Evolutionary conservation across 2,329 filamentous ascomycete genomes (phyloP).

Genomic region (Sporothrix dimorphospora): DNA sequence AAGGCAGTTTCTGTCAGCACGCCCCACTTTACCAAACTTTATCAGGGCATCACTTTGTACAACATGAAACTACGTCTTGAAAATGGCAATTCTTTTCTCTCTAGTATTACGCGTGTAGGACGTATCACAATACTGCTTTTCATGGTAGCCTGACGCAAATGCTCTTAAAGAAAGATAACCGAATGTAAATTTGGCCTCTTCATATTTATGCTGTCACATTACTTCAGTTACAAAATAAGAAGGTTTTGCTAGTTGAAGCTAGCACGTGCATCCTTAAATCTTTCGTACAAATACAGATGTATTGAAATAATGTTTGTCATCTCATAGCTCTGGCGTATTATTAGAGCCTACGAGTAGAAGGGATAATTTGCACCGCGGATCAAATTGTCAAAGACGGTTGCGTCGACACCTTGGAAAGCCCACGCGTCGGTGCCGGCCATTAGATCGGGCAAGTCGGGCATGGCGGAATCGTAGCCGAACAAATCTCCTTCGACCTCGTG

Average conservation of each 20-base stretch:
- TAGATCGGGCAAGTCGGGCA: slow-evolving; percentile 33
- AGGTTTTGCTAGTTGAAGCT: not conserved
- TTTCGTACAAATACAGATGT: slow-evolving; percentile 7
- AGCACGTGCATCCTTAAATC: not conserved
- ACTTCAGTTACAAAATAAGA: not conserved
- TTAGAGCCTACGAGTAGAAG: slow-evolving; percentile 1
- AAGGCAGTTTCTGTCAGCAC: not conserved
- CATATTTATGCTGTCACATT: slow-evolving; percentile 3
- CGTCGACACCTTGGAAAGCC: slow-evolving; percentile 42
- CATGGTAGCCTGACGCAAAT: not conserved
- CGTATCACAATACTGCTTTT: slow-evolving; percentile 6
- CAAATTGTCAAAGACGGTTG: slow-evolving; percentile 39
- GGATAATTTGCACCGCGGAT: slow-evolving; percentile 26
- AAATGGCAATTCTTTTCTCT: not conserved
- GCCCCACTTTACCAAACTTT: not conserved
- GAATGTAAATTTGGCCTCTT: not conserved
- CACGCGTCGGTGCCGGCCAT: slow-evolving; percentile 39
- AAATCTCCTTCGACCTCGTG: not conserved
- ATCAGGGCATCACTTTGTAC: not conserved
- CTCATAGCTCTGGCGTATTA: slow-evolving; percentile 1
- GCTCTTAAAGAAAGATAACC: not conserved
- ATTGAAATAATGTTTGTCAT: not conserved
- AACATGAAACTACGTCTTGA: slow-evolving; percentile 2
- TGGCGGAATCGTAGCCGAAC: not conserved
- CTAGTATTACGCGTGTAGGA: slow-evolving; percentile 7